phyloP scores from a whole-genome alignment of 345 rosid genomes.

The Zanthoxylum bungeanum region DNA sequence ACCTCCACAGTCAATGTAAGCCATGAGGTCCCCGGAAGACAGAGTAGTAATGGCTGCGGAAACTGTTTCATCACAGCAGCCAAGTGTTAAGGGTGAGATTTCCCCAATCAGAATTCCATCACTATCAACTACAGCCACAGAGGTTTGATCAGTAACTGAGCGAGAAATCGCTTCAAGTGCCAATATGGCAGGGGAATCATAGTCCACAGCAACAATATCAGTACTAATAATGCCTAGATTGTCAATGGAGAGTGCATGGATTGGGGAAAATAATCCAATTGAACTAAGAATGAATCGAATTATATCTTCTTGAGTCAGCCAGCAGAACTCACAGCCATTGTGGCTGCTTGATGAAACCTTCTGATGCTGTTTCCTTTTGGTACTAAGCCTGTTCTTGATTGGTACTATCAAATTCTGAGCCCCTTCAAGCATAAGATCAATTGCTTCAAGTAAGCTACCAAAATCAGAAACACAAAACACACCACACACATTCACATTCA shows the following conservation, averaged over 20 bases:
- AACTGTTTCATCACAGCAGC: slow-evolving; percentile 61
- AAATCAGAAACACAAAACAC: background rate
- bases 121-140: slow-evolving; percentile 66
- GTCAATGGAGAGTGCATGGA: slow-evolving; percentile 64
- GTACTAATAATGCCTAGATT: slow-evolving; percentile 53
- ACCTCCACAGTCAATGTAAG: slow-evolving; percentile 78
- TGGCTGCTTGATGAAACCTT: slow-evolving; percentile 35
- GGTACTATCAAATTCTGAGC: slow-evolving; percentile 87
- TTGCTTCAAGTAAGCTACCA: slow-evolving; percentile 69
- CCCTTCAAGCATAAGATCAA: slow-evolving; percentile 75
- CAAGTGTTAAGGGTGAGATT: slow-evolving; percentile 65
- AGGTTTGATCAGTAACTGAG: slow-evolving; percentile 52
- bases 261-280: slow-evolving; percentile 71
- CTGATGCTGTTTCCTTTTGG: slow-evolving; percentile 48
- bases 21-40: slow-evolving; percentile 75
- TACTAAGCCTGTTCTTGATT: slow-evolving; percentile 39
- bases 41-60: slow-evolving; percentile 72
- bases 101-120: slow-evolving; percentile 67
- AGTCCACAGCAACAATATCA: slow-evolving; percentile 47
- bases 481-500: no score
- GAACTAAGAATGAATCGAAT: slow-evolving; percentile 68
- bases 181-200: slow-evolving; percentile 59
- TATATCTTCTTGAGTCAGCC: slow-evolving; percentile 90
- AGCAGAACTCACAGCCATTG: slow-evolving; percentile 72
- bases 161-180: slow-evolving; percentile 48